Evolutionary conservation across 495 filamentous ascomycete genomes (phyloP).

Genomic region (Penicillium nucicola): DNA sequence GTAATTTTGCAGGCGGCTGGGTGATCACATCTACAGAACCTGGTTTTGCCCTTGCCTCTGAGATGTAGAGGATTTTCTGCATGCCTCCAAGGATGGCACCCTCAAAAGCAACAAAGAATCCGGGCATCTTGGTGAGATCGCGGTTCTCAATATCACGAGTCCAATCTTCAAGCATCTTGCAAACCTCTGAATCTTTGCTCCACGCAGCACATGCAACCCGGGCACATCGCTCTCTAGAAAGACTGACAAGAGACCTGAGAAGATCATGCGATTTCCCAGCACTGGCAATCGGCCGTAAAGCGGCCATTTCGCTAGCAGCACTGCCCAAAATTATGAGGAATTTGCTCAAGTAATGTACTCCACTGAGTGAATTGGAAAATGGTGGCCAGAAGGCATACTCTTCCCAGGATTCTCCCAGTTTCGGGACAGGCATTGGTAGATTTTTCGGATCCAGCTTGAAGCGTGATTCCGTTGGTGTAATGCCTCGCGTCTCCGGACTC

Average conservation of each 20-base stretch:
- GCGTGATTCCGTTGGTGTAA: constrained; percentile 58
- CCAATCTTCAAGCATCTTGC: constrained; percentile 91
- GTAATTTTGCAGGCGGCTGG: constrained; percentile 75
- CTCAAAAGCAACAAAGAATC: constrained; percentile 76
- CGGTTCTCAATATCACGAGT: constrained; percentile 69
- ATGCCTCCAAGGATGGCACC: constrained; percentile 71
- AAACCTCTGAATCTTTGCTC: constrained; percentile 83
- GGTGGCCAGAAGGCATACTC: constrained; percentile 97
- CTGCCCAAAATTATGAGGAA: constrained; percentile 76
- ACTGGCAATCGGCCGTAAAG: constrained; percentile 59
- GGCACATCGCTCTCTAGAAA: constrained; percentile 78
- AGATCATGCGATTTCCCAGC: constrained; percentile 58
- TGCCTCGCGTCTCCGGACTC: constrained; percentile 54
- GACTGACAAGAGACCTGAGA: constrained; percentile 67
- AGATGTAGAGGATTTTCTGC: constrained; percentile 93
- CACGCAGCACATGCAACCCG: constrained; percentile 79
- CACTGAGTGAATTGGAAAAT: constrained; percentile 83
- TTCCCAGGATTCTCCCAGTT: constrained; percentile 79
- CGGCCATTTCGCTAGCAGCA: constrained; percentile 83
- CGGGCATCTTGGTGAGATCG: constrained; percentile 88
- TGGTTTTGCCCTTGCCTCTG: constrained; percentile 69
- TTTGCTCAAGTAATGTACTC: constrained; percentile 78
- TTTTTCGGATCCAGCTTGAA: constrained; percentile 78
- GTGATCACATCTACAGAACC: constrained; percentile 71
- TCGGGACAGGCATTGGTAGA: constrained; percentile 71